Conservation (phyloP, 345 rosid species). For the Populus tremula region DNA sequence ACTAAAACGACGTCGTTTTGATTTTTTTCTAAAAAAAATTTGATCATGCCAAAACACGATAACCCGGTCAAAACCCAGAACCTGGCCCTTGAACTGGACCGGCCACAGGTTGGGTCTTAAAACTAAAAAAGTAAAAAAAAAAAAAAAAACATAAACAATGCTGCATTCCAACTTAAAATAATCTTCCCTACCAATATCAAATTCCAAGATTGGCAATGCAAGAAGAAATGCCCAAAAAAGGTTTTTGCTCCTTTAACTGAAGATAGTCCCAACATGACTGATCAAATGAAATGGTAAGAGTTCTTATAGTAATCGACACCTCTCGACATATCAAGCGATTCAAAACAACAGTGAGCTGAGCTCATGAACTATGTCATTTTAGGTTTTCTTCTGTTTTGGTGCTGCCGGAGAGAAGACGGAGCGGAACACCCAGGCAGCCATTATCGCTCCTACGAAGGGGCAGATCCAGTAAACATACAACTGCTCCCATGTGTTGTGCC, state of each 20-base stretch:
- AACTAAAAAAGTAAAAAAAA: too few relatives aligned
- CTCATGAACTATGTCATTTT: neutral
- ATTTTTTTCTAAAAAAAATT: too few relatives aligned
- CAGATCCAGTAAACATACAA: constrained; percentile 87
- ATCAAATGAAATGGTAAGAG: neutral
- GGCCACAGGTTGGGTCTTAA: too few relatives aligned
- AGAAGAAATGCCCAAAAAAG: neutral
- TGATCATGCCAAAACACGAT: too few relatives aligned
- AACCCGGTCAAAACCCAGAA: too few relatives aligned
- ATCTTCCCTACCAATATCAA: neutral
- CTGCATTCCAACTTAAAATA: neutral
- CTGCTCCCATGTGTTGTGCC: constrained; percentile 92
- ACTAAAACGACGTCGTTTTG: too few relatives aligned
- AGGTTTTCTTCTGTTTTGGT: constrained; percentile 61
- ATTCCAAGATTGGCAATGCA: neutral
- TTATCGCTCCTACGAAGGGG: constrained; percentile 74
- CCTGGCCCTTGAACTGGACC: too few relatives aligned
- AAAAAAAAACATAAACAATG: too few relatives aligned
- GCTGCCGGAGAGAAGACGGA: constrained; percentile 46
- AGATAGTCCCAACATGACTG: neutral
- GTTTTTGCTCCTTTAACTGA: neutral
- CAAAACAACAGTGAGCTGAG: neutral
- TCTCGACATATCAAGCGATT: constrained; percentile 1
- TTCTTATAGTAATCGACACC: constrained; percentile 14
- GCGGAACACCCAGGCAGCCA: constrained; percentile 78